These are phyloP conservation scores for Salix exigua DNA, from an alignment of 345 rosid species.

Conservation along the genomic window DNA sequence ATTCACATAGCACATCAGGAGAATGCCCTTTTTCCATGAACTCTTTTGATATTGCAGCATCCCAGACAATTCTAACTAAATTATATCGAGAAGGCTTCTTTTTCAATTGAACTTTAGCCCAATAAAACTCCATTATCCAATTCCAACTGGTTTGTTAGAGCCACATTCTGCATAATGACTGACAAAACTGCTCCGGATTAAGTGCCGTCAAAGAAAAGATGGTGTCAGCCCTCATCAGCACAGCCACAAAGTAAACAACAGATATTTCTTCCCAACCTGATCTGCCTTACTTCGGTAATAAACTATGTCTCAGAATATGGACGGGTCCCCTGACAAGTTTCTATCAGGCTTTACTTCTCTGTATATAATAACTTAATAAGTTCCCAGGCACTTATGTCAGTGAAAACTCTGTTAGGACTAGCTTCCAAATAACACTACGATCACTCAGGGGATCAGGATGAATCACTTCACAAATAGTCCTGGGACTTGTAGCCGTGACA, in stretches of 20 bases:
- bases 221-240: no score
- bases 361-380: not conserved
- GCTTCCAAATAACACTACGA: not conserved
- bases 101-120: no score
- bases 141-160: no score
- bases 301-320: not conserved
- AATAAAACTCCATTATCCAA: no score
- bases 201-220: no score
- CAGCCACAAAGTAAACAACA: not conserved
- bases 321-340: not conserved
- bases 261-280: not conserved
- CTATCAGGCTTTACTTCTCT: not conserved
- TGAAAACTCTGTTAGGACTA: not conserved
- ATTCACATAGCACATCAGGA: not conserved
- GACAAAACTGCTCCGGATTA: no score
- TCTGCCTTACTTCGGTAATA: not conserved
- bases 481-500: not conserved
- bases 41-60: no score
- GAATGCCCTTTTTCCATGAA: no score
- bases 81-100: no score
- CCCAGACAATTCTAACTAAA: no score
- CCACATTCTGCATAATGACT: no score
- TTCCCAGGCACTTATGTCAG: not conserved
- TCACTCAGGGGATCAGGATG: not conserved
- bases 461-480: not conserved